Percentiles rank a stretch among this genome's conserved stretches.
These are phyloP conservation scores for Alternaria ventricosa DNA, from an alignment of 2,329 filamentous ascomycete genomes.

Conservation along the genomic window DNA sequence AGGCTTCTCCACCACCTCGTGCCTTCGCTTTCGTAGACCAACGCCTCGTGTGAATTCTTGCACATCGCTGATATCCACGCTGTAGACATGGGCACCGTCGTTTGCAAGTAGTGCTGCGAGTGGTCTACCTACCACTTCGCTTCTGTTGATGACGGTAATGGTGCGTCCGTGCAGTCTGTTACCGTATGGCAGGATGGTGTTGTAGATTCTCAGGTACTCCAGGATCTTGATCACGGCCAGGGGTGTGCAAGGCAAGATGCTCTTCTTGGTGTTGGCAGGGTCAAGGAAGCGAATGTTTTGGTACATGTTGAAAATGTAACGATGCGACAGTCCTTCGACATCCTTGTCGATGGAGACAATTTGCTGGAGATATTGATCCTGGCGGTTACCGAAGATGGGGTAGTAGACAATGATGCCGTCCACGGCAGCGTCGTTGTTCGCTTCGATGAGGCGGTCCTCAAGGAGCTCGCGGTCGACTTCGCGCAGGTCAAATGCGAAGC, in stretches of 20 bases:
- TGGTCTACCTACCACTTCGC: constrained; percentile 92
- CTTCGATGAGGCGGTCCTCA: constrained; percentile 84
- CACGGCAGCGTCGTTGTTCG: constrained; percentile 78
- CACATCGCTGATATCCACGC: constrained; percentile 88
- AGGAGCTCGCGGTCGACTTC: constrained; percentile 85
- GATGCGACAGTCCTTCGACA: constrained; percentile 92
- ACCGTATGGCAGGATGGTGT: constrained; percentile 88
- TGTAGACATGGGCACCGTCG: constrained; percentile 94
- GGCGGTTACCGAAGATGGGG: constrained; percentile 88
- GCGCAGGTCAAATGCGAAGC: constrained; percentile 87
- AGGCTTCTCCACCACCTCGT: constrained; percentile 85
- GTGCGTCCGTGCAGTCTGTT: constrained; percentile 93
- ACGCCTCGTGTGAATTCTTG: constrained; percentile 90
- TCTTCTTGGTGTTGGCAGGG: constrained; percentile 80
- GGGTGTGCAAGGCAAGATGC: constrained; percentile 92
- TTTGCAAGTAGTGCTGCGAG: constrained; percentile 93
- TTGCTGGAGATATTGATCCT: constrained; percentile 96
- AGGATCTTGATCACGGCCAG: constrained; percentile 96
- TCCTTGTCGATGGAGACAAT: constrained; percentile 90
- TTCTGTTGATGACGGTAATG: constrained; percentile 95
- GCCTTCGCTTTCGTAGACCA: constrained; percentile 82
- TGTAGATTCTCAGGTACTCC: constrained; percentile 95
- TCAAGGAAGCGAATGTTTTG: constrained; percentile 97
- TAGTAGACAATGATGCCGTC: constrained; percentile 98
- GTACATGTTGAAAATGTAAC: constrained; percentile 99